Conservation (phyloP, 768 basidiomycete genomes). For the Floccularia luteovirens region DNA sequence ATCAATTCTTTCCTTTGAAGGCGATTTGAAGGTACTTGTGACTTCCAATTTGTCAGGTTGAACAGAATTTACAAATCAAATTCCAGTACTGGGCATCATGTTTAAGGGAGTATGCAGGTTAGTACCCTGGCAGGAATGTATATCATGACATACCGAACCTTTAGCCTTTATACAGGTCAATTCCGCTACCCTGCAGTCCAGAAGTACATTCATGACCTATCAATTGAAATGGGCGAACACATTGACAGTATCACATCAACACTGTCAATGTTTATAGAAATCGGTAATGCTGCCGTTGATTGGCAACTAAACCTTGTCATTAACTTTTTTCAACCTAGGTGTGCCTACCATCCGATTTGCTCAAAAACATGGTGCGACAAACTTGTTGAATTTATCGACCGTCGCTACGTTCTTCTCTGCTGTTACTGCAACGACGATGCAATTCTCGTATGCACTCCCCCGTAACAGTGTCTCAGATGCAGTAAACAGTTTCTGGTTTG, state of each 20-base stretch:
- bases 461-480: slow-evolving; percentile 30
- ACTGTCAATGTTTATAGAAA: slow-evolving; percentile 69
- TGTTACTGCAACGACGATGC: slow-evolving; percentile 66
- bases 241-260: slow-evolving; percentile 61
- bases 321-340: slow-evolving; percentile 26
- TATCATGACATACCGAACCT: slow-evolving; percentile 1
- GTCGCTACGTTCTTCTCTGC: slow-evolving; percentile 76
- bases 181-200: slow-evolving; percentile 68
- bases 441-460: slow-evolving; percentile 49
- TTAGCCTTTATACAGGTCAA: slow-evolving; percentile 36
- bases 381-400: slow-evolving; percentile 66
- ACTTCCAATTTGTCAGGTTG: background rate
- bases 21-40: slow-evolving; percentile 51
- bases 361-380: slow-evolving; percentile 64
- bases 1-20: slow-evolving; percentile 60
- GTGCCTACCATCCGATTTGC: slow-evolving; percentile 73
- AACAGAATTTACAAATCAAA: background rate
- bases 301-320: background rate
- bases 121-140: slow-evolving; percentile 2
- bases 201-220: slow-evolving; percentile 66
- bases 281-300: slow-evolving; percentile 31
- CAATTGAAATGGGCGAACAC: slow-evolving; percentile 71
- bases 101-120: slow-evolving; percentile 55
- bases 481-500: slow-evolving; percentile 72
- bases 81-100: slow-evolving; percentile 72